Evolutionary conservation across 2,329 filamentous ascomycete species (phyloP).

Genomic region (Elsinoe perseae): DNA sequence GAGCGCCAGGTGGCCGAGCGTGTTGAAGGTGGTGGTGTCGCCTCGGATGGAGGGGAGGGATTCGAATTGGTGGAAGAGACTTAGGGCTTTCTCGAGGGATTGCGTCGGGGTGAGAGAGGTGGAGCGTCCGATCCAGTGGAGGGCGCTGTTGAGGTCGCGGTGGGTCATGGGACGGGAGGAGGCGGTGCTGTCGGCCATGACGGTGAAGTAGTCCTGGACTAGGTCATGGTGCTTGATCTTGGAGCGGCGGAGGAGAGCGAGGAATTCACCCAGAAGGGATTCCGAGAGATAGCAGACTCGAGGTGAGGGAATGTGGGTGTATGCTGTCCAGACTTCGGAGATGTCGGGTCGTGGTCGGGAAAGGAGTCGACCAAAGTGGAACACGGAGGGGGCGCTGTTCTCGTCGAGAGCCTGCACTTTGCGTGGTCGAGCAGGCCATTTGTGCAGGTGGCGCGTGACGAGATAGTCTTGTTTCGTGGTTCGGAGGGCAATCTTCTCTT

Average conservation of each 20-base stretch:
- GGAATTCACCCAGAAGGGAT: conserved; percentile 52
- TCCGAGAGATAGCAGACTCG: conserved; percentile 45
- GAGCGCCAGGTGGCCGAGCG: conserved; percentile 80
- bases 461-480: conserved; percentile 7
- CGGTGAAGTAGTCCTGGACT: conserved; percentile 74
- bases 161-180: conserved; percentile 60
- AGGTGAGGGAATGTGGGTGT: conserved; percentile 46
- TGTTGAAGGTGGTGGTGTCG: conserved; percentile 81
- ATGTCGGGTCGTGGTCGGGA: conserved; percentile 13
- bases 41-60: conserved; percentile 54
- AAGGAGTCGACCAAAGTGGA: neutral
- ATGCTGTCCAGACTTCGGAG: conserved; percentile 45
- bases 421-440: neutral
- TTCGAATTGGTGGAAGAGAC: conserved; percentile 88
- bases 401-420: neutral
- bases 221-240: conserved; percentile 40
- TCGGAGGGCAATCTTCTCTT: neutral
- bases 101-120: conserved; percentile 50
- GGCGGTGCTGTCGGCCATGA: conserved; percentile 75
- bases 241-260: conserved; percentile 61
- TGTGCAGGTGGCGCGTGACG: neutral
- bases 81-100: conserved; percentile 61
- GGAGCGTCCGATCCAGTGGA: conserved; percentile 70
- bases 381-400: conserved; percentile 5
- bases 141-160: conserved; percentile 74